These are phyloP conservation scores for Angomonas ambiguus DNA, from an alignment of 208 protist genomes.

Conservation along the genomic window DNA sequence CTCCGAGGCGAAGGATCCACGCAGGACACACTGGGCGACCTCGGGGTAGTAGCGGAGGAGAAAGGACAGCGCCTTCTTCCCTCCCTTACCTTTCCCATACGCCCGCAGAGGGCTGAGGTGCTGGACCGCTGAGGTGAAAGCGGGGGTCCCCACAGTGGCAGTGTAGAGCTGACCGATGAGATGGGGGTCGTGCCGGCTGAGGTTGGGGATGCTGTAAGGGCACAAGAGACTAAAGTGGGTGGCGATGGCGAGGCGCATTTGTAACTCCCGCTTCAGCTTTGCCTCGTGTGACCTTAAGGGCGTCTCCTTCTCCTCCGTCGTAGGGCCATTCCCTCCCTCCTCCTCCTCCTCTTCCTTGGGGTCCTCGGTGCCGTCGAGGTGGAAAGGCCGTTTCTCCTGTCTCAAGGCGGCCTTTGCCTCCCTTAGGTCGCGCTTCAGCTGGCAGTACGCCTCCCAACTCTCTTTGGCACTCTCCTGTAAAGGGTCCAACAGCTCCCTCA, in stretches of 20 bases:
- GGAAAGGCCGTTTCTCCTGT: neutral
- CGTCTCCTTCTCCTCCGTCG: neutral
- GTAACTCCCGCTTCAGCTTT: constrained; percentile 18
- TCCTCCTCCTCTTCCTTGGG: neutral
- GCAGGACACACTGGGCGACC: constrained; percentile 48
- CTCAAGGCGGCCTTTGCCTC: neutral
- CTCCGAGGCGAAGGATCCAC: constrained; percentile 29
- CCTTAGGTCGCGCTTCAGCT: neutral
- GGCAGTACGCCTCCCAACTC: constrained; percentile 2
- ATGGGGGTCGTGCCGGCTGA: constrained; percentile 12
- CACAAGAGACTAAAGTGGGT: constrained; percentile 37
- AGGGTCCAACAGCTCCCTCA: constrained; percentile 4
- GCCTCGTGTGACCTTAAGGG: constrained; percentile 13
- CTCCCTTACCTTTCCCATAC: constrained; percentile 49
- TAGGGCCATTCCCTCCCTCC: neutral
- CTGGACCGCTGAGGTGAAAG: constrained; percentile 26
- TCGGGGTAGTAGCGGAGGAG: constrained; percentile 36
- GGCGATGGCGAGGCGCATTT: constrained; percentile 25
- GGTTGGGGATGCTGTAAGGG: constrained; percentile 62
- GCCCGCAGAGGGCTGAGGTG: constrained; percentile 23
- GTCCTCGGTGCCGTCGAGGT: neutral
- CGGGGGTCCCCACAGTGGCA: constrained; percentile 29
- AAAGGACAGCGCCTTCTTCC: constrained; percentile 35
- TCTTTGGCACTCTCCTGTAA: neutral
- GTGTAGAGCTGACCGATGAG: constrained; percentile 34